These are phyloP conservation scores for Pythium graminicola DNA, from an alignment of 352 stramenopile species.

Conservation along the genomic window DNA sequence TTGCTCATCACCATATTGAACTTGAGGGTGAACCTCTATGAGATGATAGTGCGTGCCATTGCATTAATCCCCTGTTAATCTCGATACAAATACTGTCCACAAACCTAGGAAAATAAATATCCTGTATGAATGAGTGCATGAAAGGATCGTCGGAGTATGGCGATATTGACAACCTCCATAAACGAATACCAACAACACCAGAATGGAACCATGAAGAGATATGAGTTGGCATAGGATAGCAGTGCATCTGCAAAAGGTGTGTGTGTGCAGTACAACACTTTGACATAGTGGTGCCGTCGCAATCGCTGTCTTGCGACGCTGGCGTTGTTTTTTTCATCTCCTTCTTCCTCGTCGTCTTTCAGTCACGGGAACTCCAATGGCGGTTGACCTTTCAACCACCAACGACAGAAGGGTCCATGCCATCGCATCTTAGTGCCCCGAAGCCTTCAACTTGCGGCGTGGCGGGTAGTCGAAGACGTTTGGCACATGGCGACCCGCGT, in stretches of 20 bases:
- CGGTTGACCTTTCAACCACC: background rate
- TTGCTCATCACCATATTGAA: no score
- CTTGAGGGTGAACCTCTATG: no score
- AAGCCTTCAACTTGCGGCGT: constrained; percentile 52
- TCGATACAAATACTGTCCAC: no score
- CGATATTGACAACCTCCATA: no score
- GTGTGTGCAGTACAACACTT: no score
- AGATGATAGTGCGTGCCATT: no score
- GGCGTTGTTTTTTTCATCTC: background rate
- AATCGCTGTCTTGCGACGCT: constrained; percentile 14
- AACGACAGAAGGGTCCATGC: background rate
- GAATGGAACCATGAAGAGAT: no score
- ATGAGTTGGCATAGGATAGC: constrained; percentile 5
- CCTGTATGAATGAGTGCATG: no score
- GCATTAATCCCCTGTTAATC: no score
- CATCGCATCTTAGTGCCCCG: constrained; percentile 38
- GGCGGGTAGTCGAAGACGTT: constrained; percentile 72
- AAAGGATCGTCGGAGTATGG: no score
- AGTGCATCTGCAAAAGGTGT: background rate
- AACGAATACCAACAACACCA: no score
- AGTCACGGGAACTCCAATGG: no score
- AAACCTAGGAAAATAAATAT: constrained; percentile 1
- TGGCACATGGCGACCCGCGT: constrained; percentile 60
- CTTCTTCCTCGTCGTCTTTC: background rate
- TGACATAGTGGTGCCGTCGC: constrained; percentile 1